Conservation (phyloP, 768 basidiomycete genomes). For the Cystobasidium ongulense region DNA sequence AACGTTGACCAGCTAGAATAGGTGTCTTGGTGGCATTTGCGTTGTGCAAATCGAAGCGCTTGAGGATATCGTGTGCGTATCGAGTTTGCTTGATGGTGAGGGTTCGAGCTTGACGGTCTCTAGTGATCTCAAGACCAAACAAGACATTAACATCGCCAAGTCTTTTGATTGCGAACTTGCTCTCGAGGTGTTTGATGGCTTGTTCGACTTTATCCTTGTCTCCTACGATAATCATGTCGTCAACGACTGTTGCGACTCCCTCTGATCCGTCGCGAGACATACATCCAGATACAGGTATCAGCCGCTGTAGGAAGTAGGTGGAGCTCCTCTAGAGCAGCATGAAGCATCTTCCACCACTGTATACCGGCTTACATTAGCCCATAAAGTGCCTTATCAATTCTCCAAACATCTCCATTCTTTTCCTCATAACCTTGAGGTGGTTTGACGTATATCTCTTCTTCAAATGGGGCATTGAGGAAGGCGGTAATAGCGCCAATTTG, state of each 20-base stretch:
- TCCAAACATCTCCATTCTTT: background rate
- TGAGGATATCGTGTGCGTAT: background rate
- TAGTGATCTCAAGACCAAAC: background rate
- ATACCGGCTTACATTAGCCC: background rate
- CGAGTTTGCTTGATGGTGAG: background rate
- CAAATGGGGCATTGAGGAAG: background rate
- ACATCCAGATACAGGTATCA: background rate
- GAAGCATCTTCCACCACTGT: background rate
- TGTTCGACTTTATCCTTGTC: background rate
- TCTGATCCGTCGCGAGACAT: background rate
- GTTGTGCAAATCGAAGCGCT: background rate
- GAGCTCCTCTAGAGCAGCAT: background rate
- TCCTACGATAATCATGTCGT: background rate
- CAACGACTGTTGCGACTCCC: background rate
- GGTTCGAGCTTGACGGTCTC: background rate
- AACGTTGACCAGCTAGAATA: background rate
- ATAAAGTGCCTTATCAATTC: background rate
- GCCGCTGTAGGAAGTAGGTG: background rate
- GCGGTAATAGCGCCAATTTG: conserved; percentile 1
- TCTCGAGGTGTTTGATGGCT: background rate
- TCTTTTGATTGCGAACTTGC: background rate
- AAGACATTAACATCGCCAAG: background rate
- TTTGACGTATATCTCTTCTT: background rate
- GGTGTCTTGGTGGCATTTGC: background rate
- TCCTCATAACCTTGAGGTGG: background rate